Conservation (phyloP, 169 alveolate species). For the Pseudocohnilembus persalinus region DNA sequence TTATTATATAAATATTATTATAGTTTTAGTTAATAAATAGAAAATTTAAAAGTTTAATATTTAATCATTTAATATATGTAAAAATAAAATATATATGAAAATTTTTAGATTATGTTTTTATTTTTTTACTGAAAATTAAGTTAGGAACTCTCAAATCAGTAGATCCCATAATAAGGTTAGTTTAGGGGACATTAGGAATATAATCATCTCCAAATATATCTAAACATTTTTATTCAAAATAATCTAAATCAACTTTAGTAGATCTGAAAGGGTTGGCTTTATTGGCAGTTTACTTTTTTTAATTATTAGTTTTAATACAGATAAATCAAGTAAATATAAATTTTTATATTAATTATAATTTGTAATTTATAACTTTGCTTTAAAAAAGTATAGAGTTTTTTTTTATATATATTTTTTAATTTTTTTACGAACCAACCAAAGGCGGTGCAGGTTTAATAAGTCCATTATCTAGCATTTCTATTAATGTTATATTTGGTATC, state of each 20-base stretch:
- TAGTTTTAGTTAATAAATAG: conserved; percentile 52
- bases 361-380: too few species aligned
- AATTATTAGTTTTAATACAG: background rate
- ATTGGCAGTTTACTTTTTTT: conserved; percentile 30
- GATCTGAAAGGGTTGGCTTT: conserved; percentile 45
- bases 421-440: conserved; percentile 54
- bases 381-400: too few species aligned
- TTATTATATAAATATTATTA: conserved; percentile 30
- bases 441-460: conserved; percentile 57
- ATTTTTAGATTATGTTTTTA: background rate
- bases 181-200: background rate
- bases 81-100: background rate
- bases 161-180: background rate
- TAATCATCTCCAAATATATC: conserved; percentile 29
- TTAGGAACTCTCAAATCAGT: background rate
- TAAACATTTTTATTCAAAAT: conserved; percentile 47
- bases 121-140: background rate
- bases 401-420: background rate
- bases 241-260: conserved; percentile 21
- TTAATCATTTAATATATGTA: conserved; percentile 38
- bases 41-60: conserved; percentile 12
- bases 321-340: too few species aligned
- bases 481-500: conserved; percentile 30
- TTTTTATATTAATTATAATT: too few species aligned
- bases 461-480: conserved; percentile 53